Evolutionary conservation across 2,329 filamentous ascomycete species (phyloP).

Genomic region (Fusarium virguliforme): DNA sequence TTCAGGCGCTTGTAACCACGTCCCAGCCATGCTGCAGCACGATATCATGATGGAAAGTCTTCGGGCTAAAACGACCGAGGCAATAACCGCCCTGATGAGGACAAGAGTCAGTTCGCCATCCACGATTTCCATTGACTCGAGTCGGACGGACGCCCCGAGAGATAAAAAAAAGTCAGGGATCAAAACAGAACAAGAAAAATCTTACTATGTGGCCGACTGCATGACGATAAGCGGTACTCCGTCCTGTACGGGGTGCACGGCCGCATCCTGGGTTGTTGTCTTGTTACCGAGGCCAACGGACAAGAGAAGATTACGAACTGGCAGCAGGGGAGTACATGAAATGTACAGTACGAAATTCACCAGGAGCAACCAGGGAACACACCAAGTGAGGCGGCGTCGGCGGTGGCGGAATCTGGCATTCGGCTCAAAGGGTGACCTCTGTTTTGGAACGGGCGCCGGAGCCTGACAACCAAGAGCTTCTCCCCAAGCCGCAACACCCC

Average conservation of each 20-base stretch:
- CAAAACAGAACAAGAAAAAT: slow-evolving; percentile 31
- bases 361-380: slow-evolving; percentile 33
- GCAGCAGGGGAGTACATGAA: not conserved
- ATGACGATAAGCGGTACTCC: slow-evolving; percentile 32
- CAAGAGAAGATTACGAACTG: slow-evolving; percentile 38
- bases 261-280: slow-evolving; percentile 4
- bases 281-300: slow-evolving; percentile 42
- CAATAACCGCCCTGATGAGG: slow-evolving; percentile 14
- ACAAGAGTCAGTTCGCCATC: slow-evolving; percentile 15
- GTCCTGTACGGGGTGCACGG: slow-evolving; percentile 42
- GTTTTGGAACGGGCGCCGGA: slow-evolving; percentile 24
- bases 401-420: slow-evolving; percentile 49
- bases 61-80: slow-evolving; percentile 15
- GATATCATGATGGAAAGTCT: slow-evolving; percentile 4
- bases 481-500: slow-evolving; percentile 22
- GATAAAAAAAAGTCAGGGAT: slow-evolving; percentile 45
- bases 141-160: slow-evolving; percentile 43
- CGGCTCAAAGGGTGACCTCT: slow-evolving; percentile 48
- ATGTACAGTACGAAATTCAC: slow-evolving; percentile 21
- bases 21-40: slow-evolving; percentile 11
- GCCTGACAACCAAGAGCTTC: slow-evolving; percentile 12
- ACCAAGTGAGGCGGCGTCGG: slow-evolving; percentile 43
- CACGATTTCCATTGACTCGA: slow-evolving; percentile 33
- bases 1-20: slow-evolving; percentile 13
- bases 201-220: slow-evolving; percentile 32